Evolutionary conservation across 2,329 filamentous ascomycete species (phyloP).

Genomic region (Acrodontium crateriforme): DNA sequence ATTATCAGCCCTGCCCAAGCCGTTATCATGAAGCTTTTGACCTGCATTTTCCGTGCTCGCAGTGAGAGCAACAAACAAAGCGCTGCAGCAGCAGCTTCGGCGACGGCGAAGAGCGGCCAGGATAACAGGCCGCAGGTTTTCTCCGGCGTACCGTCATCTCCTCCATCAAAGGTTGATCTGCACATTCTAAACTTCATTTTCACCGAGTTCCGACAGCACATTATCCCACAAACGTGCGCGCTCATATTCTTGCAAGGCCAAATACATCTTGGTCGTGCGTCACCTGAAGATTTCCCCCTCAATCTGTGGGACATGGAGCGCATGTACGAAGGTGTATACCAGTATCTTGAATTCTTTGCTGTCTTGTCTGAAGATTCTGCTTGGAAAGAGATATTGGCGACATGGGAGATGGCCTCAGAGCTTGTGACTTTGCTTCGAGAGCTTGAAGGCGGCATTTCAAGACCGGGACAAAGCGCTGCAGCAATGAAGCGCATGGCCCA

Average conservation of each 20-base stretch:
- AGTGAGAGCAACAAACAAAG: conserved; percentile 24
- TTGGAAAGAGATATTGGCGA: conserved; percentile 70
- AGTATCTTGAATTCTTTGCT: conserved; percentile 87
- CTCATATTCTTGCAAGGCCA: conserved; percentile 87
- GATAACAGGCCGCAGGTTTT: neutral
- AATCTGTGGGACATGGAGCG: conserved; percentile 97
- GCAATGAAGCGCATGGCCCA: conserved; percentile 1
- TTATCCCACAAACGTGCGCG: conserved; percentile 89
- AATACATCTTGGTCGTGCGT: conserved; percentile 61
- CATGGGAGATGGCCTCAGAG: conserved; percentile 86
- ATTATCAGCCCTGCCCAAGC: conserved; percentile 93
- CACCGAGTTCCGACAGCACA: conserved; percentile 78
- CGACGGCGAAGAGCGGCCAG: conserved; percentile 1
- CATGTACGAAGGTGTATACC: conserved; percentile 85
- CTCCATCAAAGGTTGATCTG: conserved; percentile 39
- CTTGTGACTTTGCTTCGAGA: conserved; percentile 76
- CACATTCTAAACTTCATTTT: conserved; percentile 78
- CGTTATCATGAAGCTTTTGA: conserved; percentile 79
- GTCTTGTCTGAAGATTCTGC: conserved; percentile 52
- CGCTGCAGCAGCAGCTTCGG: conserved; percentile 5
- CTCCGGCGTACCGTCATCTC: neutral
- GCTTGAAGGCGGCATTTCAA: conserved; percentile 75
- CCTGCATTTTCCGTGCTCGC: conserved; percentile 67
- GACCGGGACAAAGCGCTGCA: conserved; percentile 46
- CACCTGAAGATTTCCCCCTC: conserved; percentile 79